These are phyloP conservation scores for Clonostachys rhizophaga DNA, from an alignment of 2,329 filamentous ascomycete genomes.

Conservation along the genomic window DNA sequence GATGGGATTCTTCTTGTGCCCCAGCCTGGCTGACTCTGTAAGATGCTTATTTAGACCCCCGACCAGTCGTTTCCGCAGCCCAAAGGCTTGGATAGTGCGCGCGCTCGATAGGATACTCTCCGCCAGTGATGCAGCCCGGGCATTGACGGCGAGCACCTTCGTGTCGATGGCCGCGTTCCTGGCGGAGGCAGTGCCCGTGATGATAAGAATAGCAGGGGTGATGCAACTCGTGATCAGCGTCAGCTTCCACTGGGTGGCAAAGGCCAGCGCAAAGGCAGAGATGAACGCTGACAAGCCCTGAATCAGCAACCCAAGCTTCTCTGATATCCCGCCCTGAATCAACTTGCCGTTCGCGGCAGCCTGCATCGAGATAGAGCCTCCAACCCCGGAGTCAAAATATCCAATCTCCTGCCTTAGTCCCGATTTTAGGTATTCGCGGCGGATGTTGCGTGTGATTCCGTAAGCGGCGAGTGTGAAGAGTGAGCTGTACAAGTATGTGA, in stretches of 20 bases:
- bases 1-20: conserved; percentile 68
- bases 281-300: conserved; percentile 77
- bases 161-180: conserved; percentile 79
- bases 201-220: conserved; percentile 71
- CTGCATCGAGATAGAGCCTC: conserved; percentile 88
- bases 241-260: conserved; percentile 88
- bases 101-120: conserved; percentile 94
- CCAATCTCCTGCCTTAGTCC: conserved; percentile 86
- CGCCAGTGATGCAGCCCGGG: conserved; percentile 78
- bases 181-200: conserved; percentile 71
- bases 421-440: conserved; percentile 77
- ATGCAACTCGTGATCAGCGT: conserved; percentile 76
- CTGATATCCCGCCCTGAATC: conserved; percentile 88
- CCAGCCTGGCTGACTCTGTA: conserved; percentile 66
- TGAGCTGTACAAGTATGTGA: too few species aligned
- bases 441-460: conserved; percentile 66
- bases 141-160: conserved; percentile 69
- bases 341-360: conserved; percentile 93
- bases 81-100: conserved; percentile 87
- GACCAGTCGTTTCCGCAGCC: conserved; percentile 88
- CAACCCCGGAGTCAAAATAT: conserved; percentile 89
- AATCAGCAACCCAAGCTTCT: conserved; percentile 78
- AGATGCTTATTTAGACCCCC: conserved; percentile 79
- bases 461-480: too few species aligned
- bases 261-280: conserved; percentile 85